Percentiles rank a stretch among this genome's conserved stretches.
phyloP scores from a whole-genome alignment of 805 yeast genomes.

The Wickerhamomyces mucosus region DNA sequence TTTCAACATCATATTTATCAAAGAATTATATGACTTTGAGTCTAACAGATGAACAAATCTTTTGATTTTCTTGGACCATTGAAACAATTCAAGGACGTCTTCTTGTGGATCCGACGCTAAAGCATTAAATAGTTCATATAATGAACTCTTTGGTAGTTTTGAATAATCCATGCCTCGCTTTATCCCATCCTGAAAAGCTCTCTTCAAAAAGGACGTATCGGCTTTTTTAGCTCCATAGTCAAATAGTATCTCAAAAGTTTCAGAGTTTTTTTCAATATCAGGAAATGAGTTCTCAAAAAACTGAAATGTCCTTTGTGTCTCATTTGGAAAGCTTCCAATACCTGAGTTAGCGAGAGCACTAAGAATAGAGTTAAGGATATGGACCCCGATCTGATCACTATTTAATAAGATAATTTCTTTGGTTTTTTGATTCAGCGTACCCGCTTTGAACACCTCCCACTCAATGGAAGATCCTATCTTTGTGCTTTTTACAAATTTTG shows the following conservation, averaged over 20 bases:
- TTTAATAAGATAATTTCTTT: neutral
- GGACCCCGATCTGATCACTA: neutral
- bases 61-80: slow-evolving; percentile 33
- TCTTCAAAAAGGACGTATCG: slow-evolving; percentile 8
- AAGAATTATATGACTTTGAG: slow-evolving; percentile 27
- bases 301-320: neutral
- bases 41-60: slow-evolving; percentile 29
- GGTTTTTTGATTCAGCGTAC: neutral
- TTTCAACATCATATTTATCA: slow-evolving; percentile 27
- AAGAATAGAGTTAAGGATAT: neutral
- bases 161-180: slow-evolving; percentile 36
- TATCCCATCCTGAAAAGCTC: slow-evolving; percentile 26
- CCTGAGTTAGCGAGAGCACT: neutral
- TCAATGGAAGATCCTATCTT: too few relatives aligned
- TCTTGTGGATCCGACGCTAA: slow-evolving; percentile 19
- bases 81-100: slow-evolving; percentile 19
- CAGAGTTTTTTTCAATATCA: slow-evolving; percentile 2
- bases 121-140: slow-evolving; percentile 21
- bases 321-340: slow-evolving; percentile 2
- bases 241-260: slow-evolving; percentile 8
- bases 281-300: neutral
- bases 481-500: too few relatives aligned
- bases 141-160: slow-evolving; percentile 8
- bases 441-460: neutral
- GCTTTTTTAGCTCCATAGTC: slow-evolving; percentile 4